These are phyloP conservation scores for Mycena amicta DNA, from an alignment of 768 basidiomycete genomes.

Conservation along the genomic window DNA sequence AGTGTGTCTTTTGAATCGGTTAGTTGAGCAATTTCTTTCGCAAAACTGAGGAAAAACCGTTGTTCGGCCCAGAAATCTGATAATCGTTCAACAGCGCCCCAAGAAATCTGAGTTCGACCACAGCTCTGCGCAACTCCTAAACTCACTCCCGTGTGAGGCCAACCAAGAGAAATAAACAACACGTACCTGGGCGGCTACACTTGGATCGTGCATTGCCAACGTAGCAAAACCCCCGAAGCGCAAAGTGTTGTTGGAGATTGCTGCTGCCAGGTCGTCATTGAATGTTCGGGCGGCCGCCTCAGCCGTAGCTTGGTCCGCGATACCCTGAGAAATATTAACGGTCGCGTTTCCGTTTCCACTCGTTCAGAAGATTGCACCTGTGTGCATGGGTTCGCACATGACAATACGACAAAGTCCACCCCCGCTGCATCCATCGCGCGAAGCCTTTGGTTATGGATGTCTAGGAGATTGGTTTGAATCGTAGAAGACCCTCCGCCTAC, in stretches of 20 bases:
- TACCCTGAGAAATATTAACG: slow-evolving; percentile 25
- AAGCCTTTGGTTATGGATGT: slow-evolving; percentile 42
- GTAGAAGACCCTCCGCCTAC: neutral
- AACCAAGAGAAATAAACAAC: too few relatives aligned
- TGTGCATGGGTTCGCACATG: slow-evolving; percentile 40
- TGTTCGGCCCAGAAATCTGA: slow-evolving; percentile 44
- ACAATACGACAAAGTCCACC: slow-evolving; percentile 45
- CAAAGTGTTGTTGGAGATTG: slow-evolving; percentile 41
- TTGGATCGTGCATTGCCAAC: slow-evolving; percentile 48
- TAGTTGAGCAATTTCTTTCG: too few relatives aligned
- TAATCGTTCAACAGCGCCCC: slow-evolving; percentile 48
- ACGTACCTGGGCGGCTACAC: slow-evolving; percentile 38
- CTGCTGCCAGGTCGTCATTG: slow-evolving; percentile 39
- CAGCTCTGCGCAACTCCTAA: slow-evolving; percentile 43
- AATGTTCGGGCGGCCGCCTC: slow-evolving; percentile 36
- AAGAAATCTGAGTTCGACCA: slow-evolving; percentile 43
- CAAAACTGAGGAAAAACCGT: too few relatives aligned
- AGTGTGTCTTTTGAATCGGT: slow-evolving; percentile 34
- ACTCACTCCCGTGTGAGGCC: too few relatives aligned
- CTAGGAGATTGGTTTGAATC: slow-evolving; percentile 32
- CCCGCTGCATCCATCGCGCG: slow-evolving; percentile 38
- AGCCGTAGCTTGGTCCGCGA: slow-evolving; percentile 36
- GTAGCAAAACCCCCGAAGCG: slow-evolving; percentile 47
- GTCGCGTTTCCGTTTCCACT: too few relatives aligned
- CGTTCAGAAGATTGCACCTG: too few relatives aligned